Evolutionary conservation across 1,284 basidiomycete genomes (phyloP).

Genomic region (Melampsora americana): DNA sequence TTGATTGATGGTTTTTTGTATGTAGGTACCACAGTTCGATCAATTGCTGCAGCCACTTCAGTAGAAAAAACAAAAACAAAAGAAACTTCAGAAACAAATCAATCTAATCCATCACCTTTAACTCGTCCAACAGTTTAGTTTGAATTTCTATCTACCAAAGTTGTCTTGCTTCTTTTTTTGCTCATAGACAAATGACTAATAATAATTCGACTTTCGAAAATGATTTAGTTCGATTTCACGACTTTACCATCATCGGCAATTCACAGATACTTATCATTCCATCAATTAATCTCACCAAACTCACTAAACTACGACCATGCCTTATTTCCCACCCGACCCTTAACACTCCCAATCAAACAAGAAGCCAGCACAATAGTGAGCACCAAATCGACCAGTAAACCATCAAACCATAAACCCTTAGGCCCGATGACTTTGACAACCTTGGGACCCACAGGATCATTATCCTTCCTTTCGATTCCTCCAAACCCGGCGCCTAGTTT

Average conservation of each 20-base stretch:
- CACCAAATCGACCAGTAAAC: background rate
- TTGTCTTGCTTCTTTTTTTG: no score
- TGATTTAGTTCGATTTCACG: constrained; percentile 2
- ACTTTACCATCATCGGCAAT: constrained; percentile 3
- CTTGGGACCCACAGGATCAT: background rate
- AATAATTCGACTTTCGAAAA: no score
- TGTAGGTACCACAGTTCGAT: constrained; percentile 10
- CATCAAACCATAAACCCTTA: background rate
- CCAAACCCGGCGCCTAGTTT: background rate
- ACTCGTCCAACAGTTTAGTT: background rate
- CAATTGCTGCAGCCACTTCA: constrained; percentile 8
- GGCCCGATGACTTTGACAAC: background rate
- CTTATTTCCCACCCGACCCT: background rate
- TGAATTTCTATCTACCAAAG: background rate
- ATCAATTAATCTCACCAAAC: background rate
- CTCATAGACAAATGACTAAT: no score
- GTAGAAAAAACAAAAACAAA: constrained; percentile 1
- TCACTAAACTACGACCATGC: background rate
- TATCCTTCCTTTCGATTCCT: background rate
- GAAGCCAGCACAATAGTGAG: background rate
- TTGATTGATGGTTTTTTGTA: background rate
- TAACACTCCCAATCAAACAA: background rate
- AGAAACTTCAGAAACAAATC: background rate
- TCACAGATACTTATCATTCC: background rate
- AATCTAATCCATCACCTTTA: constrained; percentile 2